Evolutionary conservation across 805 yeast species (phyloP), one percentile per base, ranked within the genome.

Genomic region (Candida mattraensis): DNA sequence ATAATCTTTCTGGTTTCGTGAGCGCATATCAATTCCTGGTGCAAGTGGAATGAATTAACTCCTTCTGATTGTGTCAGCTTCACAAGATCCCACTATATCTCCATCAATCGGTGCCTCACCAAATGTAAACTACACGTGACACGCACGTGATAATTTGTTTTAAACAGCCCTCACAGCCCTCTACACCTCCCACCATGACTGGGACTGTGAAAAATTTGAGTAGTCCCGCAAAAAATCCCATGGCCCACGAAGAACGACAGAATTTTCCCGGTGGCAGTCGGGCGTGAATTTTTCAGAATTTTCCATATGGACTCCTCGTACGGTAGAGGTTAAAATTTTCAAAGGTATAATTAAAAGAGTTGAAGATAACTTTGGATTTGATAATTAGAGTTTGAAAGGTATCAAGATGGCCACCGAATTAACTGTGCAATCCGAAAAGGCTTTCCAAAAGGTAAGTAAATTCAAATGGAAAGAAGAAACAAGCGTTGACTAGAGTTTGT

Each of bases 401-500:
- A 46, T 39, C 39, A 78, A 77, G 77, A 93, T 91, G 98, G 94
- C 98, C 71, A 85, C 98, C 76, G 99, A 93, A 83, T 87, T 93
- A 80, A 91, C 96, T 74, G 99, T 93, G 80, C 99, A 93, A 84
- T 85, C 97, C 71, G 99, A 93, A 83, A 91, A 95, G 79, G 99
- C 99, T 88, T 93, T 84, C 96, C 99, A 93, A 83, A 93, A 93
- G 94, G 95, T 87, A 79, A 70, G 94, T 73, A 23, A 24, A 11
- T 15, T 19, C 20, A 8, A 26, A 27, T 26, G 26, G 16, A 29
- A 9, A 27, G 10, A 23, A 11, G 13, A n/a, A 4, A 11, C 13
- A n/a, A 14, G 24, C 13, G n/a, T n/a, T n/a, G n/a, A n/a, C n/a
- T n/a, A n/a, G n/a, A n/a, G n/a, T n/a, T n/a, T n/a, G n/a, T n/a